Conservation (phyloP, 2,329 filamentous ascomycete genomes). For the Pseudopithomyces maydicus region DNA sequence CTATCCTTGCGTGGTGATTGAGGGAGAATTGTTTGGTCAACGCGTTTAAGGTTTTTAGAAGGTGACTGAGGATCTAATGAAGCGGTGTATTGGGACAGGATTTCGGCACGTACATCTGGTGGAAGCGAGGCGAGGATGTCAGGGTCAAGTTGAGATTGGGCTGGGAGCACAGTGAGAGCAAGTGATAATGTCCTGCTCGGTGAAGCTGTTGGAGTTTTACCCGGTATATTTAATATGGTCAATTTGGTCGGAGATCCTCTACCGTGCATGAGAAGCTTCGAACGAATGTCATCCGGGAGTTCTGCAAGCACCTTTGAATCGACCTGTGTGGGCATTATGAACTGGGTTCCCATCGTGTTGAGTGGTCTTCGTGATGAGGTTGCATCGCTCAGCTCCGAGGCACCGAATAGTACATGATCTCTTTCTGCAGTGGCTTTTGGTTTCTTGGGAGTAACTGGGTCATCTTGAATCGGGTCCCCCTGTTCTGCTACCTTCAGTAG, state of each 20-base stretch:
- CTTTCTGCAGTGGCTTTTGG: slow-evolving; percentile 25
- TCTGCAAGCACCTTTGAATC: slow-evolving; percentile 84
- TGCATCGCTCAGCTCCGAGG: slow-evolving; percentile 42
- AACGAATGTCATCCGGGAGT: slow-evolving; percentile 81
- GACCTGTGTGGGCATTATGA: slow-evolving; percentile 82
- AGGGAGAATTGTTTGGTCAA: slow-evolving; percentile 35
- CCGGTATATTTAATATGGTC: slow-evolving; percentile 9
- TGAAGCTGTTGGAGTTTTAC: slow-evolving; percentile 1
- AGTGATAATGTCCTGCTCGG: slow-evolving; percentile 28
- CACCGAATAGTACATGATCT: slow-evolving; percentile 45
- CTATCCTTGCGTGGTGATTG: slow-evolving; percentile 60
- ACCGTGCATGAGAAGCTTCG: slow-evolving; percentile 63
- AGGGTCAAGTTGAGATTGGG: slow-evolving; percentile 79
- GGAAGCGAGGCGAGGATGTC: slow-evolving; percentile 84
- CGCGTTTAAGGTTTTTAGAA: slow-evolving; percentile 43
- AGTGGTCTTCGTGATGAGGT: slow-evolving; percentile 68
- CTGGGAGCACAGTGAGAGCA: slow-evolving; percentile 53
- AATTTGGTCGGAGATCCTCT: slow-evolving; percentile 36
- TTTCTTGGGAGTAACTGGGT: slow-evolving; percentile 48
- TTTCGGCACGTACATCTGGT: slow-evolving; percentile 81
- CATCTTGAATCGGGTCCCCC: slow-evolving; percentile 54
- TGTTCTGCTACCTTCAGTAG: slow-evolving; percentile 24
- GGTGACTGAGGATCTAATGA: slow-evolving; percentile 29
- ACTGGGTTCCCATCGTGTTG: slow-evolving; percentile 86
- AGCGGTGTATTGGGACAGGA: slow-evolving; percentile 71